phyloP scores from a whole-genome alignment of 139 green algal species.

The Haematococcus lacustris region DNA sequence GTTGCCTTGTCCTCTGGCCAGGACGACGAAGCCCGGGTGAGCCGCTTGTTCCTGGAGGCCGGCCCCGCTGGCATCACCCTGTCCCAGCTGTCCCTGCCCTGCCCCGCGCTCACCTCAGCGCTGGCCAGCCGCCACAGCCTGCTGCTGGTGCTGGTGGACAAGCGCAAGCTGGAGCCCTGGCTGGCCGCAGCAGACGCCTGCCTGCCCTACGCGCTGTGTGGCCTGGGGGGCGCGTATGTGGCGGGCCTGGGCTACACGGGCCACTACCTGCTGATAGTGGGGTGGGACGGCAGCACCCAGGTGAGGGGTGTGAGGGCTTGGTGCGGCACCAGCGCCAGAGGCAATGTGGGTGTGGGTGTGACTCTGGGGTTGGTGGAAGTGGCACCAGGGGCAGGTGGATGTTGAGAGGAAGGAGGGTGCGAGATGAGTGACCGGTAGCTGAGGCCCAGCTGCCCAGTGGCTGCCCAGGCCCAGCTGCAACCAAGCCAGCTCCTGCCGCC shows the following conservation, averaged over 20 bases:
- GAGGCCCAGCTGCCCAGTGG: background rate
- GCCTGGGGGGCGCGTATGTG: background rate
- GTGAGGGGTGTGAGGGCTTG: background rate
- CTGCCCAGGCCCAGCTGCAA: no score
- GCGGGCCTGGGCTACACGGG: constrained; percentile 10
- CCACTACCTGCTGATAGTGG: constrained; percentile 39
- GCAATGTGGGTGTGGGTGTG: background rate
- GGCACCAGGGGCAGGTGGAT: background rate
- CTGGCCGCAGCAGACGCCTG: background rate
- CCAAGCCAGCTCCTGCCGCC: no score
- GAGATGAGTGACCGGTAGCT: background rate
- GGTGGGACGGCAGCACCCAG: constrained; percentile 11
- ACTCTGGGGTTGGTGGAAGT: background rate
- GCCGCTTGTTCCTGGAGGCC: constrained; percentile 65
- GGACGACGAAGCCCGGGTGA: constrained; percentile 67
- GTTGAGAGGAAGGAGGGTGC: background rate
- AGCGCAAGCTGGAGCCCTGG: constrained; percentile 39
- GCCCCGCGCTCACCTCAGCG: constrained; percentile 19
- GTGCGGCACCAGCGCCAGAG: background rate
- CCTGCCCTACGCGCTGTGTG: background rate
- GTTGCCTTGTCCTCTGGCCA: no score
- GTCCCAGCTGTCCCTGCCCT: constrained; percentile 34
- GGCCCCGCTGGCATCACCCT: constrained; percentile 44
- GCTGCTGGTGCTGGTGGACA: constrained; percentile 79
- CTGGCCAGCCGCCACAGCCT: constrained; percentile 46